Conservation (phyloP, 1,284 basidiomycete genomes). For the Boletus smithii region DNA sequence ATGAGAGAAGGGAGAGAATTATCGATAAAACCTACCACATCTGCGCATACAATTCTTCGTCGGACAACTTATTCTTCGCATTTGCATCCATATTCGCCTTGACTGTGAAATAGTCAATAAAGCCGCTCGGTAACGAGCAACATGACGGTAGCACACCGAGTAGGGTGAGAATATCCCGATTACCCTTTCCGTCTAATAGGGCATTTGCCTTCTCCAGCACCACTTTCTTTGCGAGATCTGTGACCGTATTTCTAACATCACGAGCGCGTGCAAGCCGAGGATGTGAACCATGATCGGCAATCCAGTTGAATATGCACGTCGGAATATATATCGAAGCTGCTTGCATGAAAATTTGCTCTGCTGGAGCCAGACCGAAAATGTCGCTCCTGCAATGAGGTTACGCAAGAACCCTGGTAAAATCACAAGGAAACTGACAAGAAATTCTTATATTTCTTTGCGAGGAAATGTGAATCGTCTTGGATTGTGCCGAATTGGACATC, state of each 20-base stretch:
- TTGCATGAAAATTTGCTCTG: constrained; percentile 17
- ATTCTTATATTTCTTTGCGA: constrained; percentile 35
- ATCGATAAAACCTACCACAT: constrained; percentile 39
- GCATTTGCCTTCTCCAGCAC: constrained; percentile 42
- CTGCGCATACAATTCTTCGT: constrained; percentile 50
- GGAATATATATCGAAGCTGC: constrained; percentile 19
- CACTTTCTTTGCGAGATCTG: constrained; percentile 36
- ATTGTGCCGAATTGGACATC: constrained; percentile 39
- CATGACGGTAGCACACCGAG: constrained; percentile 32
- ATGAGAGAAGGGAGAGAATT: not conserved
- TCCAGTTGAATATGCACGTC: constrained; percentile 32
- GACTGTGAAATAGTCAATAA: constrained; percentile 35
- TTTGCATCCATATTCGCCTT: constrained; percentile 49
- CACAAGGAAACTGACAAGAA: constrained; percentile 31
- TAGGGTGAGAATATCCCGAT: constrained; percentile 41
- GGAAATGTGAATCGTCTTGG: constrained; percentile 37
- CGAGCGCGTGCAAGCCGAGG: constrained; percentile 37
- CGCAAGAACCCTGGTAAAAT: not conserved
- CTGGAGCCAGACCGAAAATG: constrained; percentile 19
- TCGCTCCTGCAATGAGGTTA: constrained; percentile 14
- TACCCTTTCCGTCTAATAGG: constrained; percentile 31
- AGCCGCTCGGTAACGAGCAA: not conserved
- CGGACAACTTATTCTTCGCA: constrained; percentile 39
- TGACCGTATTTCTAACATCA: constrained; percentile 22
- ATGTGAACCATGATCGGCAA: constrained; percentile 37